Evolutionary conservation across 2,329 filamentous ascomycete species (phyloP), one percentile per base, ranked within the genome.

Genomic region (Bipolaris victoriae): DNA sequence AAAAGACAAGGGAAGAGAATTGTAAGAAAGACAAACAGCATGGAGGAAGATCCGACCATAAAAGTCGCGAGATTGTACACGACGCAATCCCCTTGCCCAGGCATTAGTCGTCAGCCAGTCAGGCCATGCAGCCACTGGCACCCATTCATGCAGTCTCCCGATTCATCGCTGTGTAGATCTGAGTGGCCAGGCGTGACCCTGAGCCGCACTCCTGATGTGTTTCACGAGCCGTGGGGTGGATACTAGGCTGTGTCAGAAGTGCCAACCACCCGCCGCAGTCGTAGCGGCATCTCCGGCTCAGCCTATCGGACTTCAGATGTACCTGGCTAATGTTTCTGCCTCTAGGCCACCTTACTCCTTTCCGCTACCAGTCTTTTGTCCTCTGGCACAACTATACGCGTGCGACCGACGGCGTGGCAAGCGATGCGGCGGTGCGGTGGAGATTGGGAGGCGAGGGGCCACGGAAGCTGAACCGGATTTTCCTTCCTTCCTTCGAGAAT

Each of bases 171-270:
- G 53, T 46, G 54, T 52, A 52, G 57, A 53, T 58, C 36, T 68
- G 64, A 70, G 59, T 73, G 72, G 71, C 67, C 58, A 60, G 64
- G 58, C 54, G 59, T 40, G 56, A 57, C 51, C 60, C 62, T 66
- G 59, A 57, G 61, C 64, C 52, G 57, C 51, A 51, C 57, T 62
- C 62, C 52, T 63, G 49, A 65, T 63, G 61, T 68, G 71, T 74
- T 74, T 70, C 67, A 68, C 66, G 64, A 73, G 70, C 67, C 69
- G 58, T 58, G 29, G 47, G 29, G 71, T 74, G 70, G 71, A 64
- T 63, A 62, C 69, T 73, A 72, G 72, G 62, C 55, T 46, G 72
- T 69, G 65, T 74, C 70, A 75, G 71, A 66, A 54, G 39, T 55
- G 59, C 58, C 55, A 65, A 63, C 62, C 65, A 60, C 67, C 52